phyloP scores from a whole-genome alignment of 2,329 filamentous ascomycete genomes.

The Aspergillus japonicus region DNA sequence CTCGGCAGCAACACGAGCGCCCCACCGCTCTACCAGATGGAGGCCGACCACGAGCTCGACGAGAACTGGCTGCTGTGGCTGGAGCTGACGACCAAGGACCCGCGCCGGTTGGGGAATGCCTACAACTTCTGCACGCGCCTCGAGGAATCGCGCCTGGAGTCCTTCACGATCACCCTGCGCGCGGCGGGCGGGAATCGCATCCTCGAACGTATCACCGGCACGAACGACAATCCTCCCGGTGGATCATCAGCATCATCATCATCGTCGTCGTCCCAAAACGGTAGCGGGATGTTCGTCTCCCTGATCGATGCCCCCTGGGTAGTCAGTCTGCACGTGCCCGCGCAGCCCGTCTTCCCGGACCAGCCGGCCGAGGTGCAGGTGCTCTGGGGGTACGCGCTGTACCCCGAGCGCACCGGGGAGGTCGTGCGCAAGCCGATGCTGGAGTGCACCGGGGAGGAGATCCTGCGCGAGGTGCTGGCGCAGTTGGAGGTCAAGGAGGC shows the following conservation, averaged over 20 bases:
- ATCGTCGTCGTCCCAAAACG: too few relatives aligned
- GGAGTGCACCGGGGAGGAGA: slow-evolving; percentile 43
- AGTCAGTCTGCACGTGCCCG: slow-evolving; percentile 42
- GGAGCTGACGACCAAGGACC: slow-evolving; percentile 37
- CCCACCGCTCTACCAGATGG: slow-evolving; percentile 26
- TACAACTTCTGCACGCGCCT: slow-evolving; percentile 43
- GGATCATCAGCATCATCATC: too few relatives aligned
- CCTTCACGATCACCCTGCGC: slow-evolving; percentile 44
- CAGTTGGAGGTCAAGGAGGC: slow-evolving; percentile 33
- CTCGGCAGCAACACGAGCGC: slow-evolving; percentile 34
- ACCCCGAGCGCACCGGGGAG: slow-evolving; percentile 36
- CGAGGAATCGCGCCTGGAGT: slow-evolving; percentile 39
- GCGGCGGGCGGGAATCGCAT: slow-evolving; percentile 23
- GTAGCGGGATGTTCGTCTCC: slow-evolving; percentile 28
- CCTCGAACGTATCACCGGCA: slow-evolving; percentile 26
- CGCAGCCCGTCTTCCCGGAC: slow-evolving; percentile 44
- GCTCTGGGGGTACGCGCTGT: slow-evolving; percentile 44
- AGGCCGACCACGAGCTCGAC: slow-evolving; percentile 31
- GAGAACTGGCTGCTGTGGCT: slow-evolving; percentile 46
- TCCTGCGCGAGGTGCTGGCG: slow-evolving; percentile 40
- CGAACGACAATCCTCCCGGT: slow-evolving; percentile 32
- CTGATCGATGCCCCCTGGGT: slow-evolving; percentile 44
- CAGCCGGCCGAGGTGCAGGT: slow-evolving; percentile 37
- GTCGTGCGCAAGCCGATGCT: slow-evolving; percentile 44
- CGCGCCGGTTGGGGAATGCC: slow-evolving; percentile 38